A percentile compares a stretch with the other conserved stretches of the same genome.
Evolutionary conservation across 2,329 filamentous ascomycete species (phyloP).

Genomic region (Mariannaea elegans): DNA sequence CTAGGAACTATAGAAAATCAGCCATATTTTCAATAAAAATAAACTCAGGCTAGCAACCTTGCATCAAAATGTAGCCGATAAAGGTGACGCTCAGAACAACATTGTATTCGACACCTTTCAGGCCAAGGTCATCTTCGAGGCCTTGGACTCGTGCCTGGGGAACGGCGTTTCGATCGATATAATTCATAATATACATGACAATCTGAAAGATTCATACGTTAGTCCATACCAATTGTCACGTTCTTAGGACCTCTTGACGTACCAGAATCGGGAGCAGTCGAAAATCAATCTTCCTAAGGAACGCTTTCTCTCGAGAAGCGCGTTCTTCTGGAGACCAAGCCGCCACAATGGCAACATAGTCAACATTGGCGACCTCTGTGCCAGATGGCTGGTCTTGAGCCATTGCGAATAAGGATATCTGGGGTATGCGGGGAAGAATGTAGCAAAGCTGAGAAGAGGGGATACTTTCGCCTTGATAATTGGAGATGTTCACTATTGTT

Average conservation of each 20-base stretch:
- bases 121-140: slow-evolving; percentile 52
- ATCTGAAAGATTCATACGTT: not conserved
- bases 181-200: slow-evolving; percentile 66
- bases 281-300: slow-evolving; percentile 24
- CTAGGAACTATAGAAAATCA: no score
- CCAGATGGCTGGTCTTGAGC: slow-evolving; percentile 8
- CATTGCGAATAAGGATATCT: slow-evolving; percentile 6
- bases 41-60: no score
- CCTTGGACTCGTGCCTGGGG: slow-evolving; percentile 52
- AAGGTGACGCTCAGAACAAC: slow-evolving; percentile 46
- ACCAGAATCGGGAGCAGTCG: slow-evolving; percentile 25
- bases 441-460: no score
- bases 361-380: not conserved
- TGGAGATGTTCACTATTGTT: not conserved
- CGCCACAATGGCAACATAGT: slow-evolving; percentile 33
- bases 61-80: slow-evolving; percentile 48
- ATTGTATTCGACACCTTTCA: slow-evolving; percentile 51
- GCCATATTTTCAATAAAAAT: no score
- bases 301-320: slow-evolving; percentile 16
- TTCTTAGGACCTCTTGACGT: not conserved
- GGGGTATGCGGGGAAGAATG: not conserved
- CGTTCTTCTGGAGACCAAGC: slow-evolving; percentile 25
- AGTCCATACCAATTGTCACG: no score
- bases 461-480: not conserved
- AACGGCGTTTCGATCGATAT: slow-evolving; percentile 53